phyloP scores from a whole-genome alignment of 2,329 filamentous ascomycete genomes.

The Aspergillus luchuensis region DNA sequence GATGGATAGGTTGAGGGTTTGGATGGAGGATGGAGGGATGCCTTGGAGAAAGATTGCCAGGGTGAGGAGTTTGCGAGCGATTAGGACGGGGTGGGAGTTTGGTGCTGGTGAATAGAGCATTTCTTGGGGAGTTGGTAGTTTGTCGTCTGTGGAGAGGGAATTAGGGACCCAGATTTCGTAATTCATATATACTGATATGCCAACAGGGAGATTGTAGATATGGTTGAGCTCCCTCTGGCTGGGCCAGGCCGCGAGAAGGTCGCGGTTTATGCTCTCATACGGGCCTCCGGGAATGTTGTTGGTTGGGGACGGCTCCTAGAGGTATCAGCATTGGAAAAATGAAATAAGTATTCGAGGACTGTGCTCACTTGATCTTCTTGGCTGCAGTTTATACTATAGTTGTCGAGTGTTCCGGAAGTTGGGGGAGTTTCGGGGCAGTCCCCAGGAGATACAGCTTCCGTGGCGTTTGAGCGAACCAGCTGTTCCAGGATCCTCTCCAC shows the following conservation, averaged over 20 bases:
- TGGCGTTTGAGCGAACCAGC: neutral
- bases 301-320: rapidly evolving
- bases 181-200: neutral
- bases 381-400: too few species aligned
- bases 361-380: neutral
- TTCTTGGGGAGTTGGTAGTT: neutral
- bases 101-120: conserved; percentile 41
- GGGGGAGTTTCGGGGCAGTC: neutral
- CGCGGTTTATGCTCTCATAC: neutral
- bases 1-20: neutral
- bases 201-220: conserved; percentile 7
- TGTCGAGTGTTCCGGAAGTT: neutral
- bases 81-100: conserved; percentile 51
- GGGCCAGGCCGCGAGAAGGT: conserved; percentile 8
- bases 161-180: conserved; percentile 1
- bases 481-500: conserved; percentile 6
- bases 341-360: too few species aligned
- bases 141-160: neutral
- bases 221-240: conserved; percentile 4
- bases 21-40: conserved; percentile 27
- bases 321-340: neutral
- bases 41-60: conserved; percentile 53
- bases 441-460: too few species aligned
- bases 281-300: neutral
- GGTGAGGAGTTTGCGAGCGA: conserved; percentile 53